A percentile compares a stretch with the other conserved stretches of the same genome.
These are phyloP conservation scores for Xylariaceae sp. DNA, from an alignment of 2,329 filamentous ascomycete species.

Conservation along the genomic window DNA sequence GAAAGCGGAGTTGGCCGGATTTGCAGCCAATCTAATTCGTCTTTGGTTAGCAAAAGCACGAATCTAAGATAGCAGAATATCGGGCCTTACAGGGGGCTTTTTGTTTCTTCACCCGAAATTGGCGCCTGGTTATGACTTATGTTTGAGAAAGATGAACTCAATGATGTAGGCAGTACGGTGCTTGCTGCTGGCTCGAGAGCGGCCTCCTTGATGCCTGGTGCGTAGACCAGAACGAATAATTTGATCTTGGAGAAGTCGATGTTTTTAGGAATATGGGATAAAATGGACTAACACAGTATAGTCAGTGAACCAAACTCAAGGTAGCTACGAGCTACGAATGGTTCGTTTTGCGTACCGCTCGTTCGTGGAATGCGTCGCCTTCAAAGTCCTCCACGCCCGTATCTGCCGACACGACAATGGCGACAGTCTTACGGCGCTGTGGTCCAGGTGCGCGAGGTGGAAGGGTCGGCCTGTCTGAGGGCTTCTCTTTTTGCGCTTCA, in stretches of 20 bases:
- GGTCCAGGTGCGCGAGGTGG: constrained; percentile 28
- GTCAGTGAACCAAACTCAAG: constrained; percentile 4
- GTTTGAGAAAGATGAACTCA: constrained; percentile 80
- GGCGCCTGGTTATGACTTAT: constrained; percentile 69
- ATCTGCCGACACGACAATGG: constrained; percentile 81
- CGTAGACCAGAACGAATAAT: constrained; percentile 85
- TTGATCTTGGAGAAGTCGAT: constrained; percentile 68
- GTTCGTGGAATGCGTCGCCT: constrained; percentile 61
- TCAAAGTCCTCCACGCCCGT: constrained; percentile 52
- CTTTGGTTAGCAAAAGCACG: constrained; percentile 29
- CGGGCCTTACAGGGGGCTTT: constrained; percentile 49
- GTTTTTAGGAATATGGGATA: constrained; percentile 79
- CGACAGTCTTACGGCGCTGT: constrained; percentile 70
- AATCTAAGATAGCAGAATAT: constrained; percentile 18
- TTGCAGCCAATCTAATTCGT: constrained; percentile 41
- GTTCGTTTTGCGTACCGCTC: constrained; percentile 59
- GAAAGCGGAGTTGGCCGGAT: constrained; percentile 58
- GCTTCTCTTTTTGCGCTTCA: constrained; percentile 55
- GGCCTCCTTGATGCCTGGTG: constrained; percentile 69
- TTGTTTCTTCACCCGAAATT: constrained; percentile 59
- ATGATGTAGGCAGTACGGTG: constrained; percentile 57
- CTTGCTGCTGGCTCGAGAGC: constrained; percentile 45
- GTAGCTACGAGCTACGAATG: background rate
- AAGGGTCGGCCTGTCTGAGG: constrained; percentile 30
- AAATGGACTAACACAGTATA: constrained; percentile 58